Base-by-base conservation (phyloP, 805 yeast species). In the Teunomyces atbi region DNA sequence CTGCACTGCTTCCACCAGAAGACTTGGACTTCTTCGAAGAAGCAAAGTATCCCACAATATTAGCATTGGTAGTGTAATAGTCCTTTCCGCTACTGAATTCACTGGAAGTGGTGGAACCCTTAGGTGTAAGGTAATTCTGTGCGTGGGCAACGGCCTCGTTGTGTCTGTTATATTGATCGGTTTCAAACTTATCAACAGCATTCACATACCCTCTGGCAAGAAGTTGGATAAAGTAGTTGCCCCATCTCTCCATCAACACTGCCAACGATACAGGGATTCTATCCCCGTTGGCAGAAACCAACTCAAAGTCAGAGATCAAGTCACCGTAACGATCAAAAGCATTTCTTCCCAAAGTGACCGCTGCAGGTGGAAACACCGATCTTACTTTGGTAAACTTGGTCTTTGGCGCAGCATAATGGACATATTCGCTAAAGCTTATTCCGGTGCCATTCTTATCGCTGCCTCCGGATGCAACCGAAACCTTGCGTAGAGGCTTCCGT, bases 221-320 rank as follows among this genome's bases (percentile, higher is more conserved):
- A 13, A 86, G 51, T 52, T 74, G 73, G 51, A 83, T 83, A 57
- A 87, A 87, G 50, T 78, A 83, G 28, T 79, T 63, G 0, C 94
- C 94, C 95, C 95, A 87, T 58, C 94, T 71, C 53, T 82, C 84
- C 53, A 86, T 73, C 44, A 87, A 69, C 3, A 86, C 66, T 51
- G 70, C 73, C 41, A 81, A 49, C 0, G 91, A 84, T 3, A 83
- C 80, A 0, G 84, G 81, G 12, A 84, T 71, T n/a, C 82, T 65
- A 38, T 80, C 83, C 6, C 91, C 92, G 55, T 81, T 87, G n/a
- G 79, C 71, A 1, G 87, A 77, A 7, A 86, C 74, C 41, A 87
- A 69, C 58, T 86, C 90, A 59, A 87, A 82, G 64, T 87, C 94
- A 0, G 89, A 76, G 5, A 86, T 64, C 6, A 82, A 69, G 26